A percentile compares a stretch with the other conserved stretches of the same genome.
phyloP scores from a whole-genome alignment of 106 monocot species.

The Platanthera guangdongensis region DNA sequence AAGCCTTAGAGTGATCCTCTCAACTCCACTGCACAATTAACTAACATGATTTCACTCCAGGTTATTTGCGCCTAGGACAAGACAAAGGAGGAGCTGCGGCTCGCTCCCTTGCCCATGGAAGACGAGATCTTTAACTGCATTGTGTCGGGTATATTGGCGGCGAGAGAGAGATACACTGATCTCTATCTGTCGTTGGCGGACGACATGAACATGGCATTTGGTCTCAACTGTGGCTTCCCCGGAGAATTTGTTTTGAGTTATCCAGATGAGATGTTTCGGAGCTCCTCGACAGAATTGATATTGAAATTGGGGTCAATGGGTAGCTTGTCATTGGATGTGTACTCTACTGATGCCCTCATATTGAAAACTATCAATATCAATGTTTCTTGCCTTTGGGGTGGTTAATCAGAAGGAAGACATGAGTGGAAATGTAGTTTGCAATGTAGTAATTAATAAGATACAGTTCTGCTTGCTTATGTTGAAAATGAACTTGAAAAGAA shows the following conservation, averaged over 20 bases:
- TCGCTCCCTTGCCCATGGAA: constrained; percentile 4
- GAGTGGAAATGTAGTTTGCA: too few species aligned
- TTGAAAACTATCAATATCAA: too few species aligned
- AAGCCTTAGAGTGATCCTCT: background rate
- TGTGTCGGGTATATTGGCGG: constrained; percentile 39
- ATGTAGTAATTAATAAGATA: too few species aligned
- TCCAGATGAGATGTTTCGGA: constrained; percentile 9
- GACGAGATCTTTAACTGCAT: constrained; percentile 59
- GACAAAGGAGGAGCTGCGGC: background rate
- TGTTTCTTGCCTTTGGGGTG: too few species aligned
- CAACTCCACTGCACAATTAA: background rate
- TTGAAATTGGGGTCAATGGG: constrained; percentile 9
- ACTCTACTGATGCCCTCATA: constrained; percentile 1
- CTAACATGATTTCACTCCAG: constrained; percentile 10
- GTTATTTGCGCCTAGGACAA: constrained; percentile 36
- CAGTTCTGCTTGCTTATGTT: too few species aligned
- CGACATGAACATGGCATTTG: constrained; percentile 17
- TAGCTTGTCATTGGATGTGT: constrained; percentile 12
- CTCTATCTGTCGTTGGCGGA: constrained; percentile 33
- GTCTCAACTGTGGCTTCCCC: constrained; percentile 22
- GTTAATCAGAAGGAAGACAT: too few species aligned
- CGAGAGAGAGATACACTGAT: constrained; percentile 44
- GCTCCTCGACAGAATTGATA: background rate
- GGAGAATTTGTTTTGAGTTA: constrained; percentile 23
- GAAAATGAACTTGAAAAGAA: too few species aligned